Conservation (phyloP, 805 yeast species). For the Saturnispora ahearnii region DNA sequence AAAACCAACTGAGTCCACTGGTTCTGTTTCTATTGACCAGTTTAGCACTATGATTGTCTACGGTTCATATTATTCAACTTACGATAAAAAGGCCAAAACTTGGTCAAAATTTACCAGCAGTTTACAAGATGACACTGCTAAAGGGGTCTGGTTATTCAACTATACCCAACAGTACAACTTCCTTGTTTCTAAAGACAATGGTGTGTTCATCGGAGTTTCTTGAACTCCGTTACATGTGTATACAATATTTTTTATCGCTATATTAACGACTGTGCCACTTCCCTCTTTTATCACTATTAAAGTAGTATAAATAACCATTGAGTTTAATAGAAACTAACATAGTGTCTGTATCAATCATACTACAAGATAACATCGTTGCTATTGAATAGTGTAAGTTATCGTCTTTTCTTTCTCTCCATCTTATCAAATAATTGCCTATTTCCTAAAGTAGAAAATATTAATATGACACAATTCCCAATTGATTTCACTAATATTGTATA, state of each 20-base stretch:
- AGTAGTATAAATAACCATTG: too few species aligned
- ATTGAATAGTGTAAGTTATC: too few species aligned
- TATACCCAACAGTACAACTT: not conserved
- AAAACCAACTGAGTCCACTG: not conserved
- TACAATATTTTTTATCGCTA: constrained; percentile 1
- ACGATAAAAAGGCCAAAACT: constrained; percentile 8
- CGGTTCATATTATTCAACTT: constrained; percentile 2
- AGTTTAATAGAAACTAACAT: too few species aligned
- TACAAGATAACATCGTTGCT: too few species aligned
- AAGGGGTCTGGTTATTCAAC: not conserved
- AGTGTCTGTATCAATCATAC: too few species aligned
- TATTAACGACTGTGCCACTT: not conserved
- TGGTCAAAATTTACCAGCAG: not conserved
- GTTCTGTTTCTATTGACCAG: constrained; percentile 8
- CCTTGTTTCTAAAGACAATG: not conserved
- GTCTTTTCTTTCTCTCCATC: not conserved
- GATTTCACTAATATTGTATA: not conserved
- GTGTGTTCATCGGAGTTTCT: constrained; percentile 1
- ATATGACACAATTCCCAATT: not conserved
- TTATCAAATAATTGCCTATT: not conserved
- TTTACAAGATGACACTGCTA: not conserved
- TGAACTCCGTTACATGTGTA: not conserved
- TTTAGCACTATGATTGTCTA: constrained; percentile 5
- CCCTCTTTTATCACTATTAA: too few species aligned
- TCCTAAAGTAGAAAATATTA: not conserved